These are phyloP conservation scores for Penicillium sp. DNA, from an alignment of 2,329 filamentous ascomycete genomes.

Conservation along the genomic window DNA sequence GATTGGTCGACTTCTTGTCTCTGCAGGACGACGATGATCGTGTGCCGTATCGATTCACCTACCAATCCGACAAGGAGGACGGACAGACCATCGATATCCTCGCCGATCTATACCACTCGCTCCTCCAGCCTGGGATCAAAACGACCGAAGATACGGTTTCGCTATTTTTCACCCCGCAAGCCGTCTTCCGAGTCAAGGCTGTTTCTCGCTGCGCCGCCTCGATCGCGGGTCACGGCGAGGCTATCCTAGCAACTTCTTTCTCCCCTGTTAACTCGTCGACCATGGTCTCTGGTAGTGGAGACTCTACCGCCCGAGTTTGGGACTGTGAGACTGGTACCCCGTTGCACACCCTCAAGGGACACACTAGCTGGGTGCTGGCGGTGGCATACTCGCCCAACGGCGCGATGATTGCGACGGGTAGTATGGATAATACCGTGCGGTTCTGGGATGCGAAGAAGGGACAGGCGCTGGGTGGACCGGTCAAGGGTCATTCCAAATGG, in stretches of 20 bases:
- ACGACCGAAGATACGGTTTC: conserved; percentile 67
- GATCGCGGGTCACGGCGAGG: conserved; percentile 89
- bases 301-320: conserved; percentile 91
- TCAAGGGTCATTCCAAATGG: conserved; percentile 90
- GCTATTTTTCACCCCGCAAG: conserved; percentile 77
- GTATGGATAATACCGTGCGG: conserved; percentile 90
- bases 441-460: conserved; percentile 88
- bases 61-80: conserved; percentile 52
- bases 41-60: conserved; percentile 71
- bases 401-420: conserved; percentile 80
- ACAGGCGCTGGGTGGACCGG: conserved; percentile 69
- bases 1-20: neutral
- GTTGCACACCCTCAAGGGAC: conserved; percentile 81
- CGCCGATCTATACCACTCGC: conserved; percentile 57
- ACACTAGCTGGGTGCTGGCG: conserved; percentile 87
- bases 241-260: conserved; percentile 86
- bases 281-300: conserved; percentile 87
- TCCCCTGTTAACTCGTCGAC: conserved; percentile 77
- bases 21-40: conserved; percentile 63
- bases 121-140: conserved; percentile 58
- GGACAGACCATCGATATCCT: conserved; percentile 53
- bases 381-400: conserved; percentile 89
- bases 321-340: conserved; percentile 94
- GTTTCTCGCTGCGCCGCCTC: conserved; percentile 88
- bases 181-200: conserved; percentile 90